Conservation (phyloP, 768 basidiomycete genomes). For the Amanita rubescens region DNA sequence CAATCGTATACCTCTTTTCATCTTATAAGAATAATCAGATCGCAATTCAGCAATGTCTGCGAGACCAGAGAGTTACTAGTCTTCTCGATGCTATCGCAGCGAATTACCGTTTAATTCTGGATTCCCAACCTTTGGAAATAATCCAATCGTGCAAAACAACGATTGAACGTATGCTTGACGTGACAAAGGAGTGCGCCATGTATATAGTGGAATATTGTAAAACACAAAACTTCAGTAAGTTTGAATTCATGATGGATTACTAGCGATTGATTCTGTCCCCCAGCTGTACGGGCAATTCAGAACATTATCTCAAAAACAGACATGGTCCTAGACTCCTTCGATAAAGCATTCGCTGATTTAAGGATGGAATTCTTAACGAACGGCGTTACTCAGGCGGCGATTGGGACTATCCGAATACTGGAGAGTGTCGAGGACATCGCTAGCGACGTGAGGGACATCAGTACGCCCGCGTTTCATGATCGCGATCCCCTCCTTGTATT, state of each 20-base stretch:
- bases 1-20: neutral
- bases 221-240: neutral
- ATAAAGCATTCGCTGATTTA: conserved; percentile 1
- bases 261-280: neutral
- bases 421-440: conserved; percentile 4
- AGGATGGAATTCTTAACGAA: conserved; percentile 6
- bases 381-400: neutral
- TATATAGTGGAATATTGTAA: conserved; percentile 1
- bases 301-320: neutral
- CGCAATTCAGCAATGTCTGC: neutral
- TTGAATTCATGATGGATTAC: neutral
- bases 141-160: conserved; percentile 5
- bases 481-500: too few species aligned
- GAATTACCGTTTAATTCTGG: conserved; percentile 5
- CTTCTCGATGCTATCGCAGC: conserved; percentile 5
- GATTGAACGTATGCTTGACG: conserved; percentile 2
- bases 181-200: conserved; percentile 7
- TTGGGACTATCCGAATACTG: conserved; percentile 3
- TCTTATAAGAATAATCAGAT: neutral
- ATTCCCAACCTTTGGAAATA: conserved; percentile 3
- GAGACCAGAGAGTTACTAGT: conserved; percentile 2
- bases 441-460: neutral
- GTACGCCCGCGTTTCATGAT: neutral
- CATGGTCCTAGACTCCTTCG: neutral
- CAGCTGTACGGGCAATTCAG: neutral